Base-by-base conservation (phyloP, 1,284 basidiomycete species). In the Puccinia triticina region DNA sequence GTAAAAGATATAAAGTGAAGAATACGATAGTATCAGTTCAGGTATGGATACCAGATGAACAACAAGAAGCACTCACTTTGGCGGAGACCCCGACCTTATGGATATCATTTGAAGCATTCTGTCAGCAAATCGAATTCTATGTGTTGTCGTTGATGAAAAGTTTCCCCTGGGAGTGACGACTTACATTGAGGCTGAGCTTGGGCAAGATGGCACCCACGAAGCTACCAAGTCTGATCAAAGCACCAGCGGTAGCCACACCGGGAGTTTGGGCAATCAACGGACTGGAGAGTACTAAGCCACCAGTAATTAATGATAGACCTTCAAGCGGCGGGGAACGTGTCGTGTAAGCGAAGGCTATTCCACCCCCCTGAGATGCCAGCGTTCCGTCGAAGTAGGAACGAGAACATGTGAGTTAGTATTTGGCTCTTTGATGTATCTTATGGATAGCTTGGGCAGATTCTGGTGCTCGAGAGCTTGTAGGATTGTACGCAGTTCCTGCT, bases 201-300 rank as follows among this genome's bases (percentile, higher is more conserved):
- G 72, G 46, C 37, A 83, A 78, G 14, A 85, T 21, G 34, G 79
- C 83, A 18, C 85, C 84, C 37, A 86, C 16, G 21, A 86, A 16
- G 40, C 82, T 78, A 2, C 84, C 84, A 2, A 83, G 74, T 2
- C 61, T 72, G 40, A 85, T 80, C 16, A 85, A 37, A 21, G 83
- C n/a, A 11, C 12, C 2, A 1, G 83, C 67, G 0, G 85, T 79
- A 26, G 66, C 72, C 14, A 84, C 83, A 11, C 18, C 84, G 14
- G 80, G 80, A 48, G 85, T 84, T 59, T 87, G 86, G 2, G 83
- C 83, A 26, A 88, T 76, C 83, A 88, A 85, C 21, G 88, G 88
- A 11, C 85, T 84, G 11, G 85, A 85, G 2, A 85, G 82, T 40
- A 88, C 84, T 43, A 86, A 85, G 26, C 88, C 88, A 21, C 82